phyloP scores from a whole-genome alignment of 2,329 filamentous ascomycete genomes.

The Magnaporthales sp. region DNA sequence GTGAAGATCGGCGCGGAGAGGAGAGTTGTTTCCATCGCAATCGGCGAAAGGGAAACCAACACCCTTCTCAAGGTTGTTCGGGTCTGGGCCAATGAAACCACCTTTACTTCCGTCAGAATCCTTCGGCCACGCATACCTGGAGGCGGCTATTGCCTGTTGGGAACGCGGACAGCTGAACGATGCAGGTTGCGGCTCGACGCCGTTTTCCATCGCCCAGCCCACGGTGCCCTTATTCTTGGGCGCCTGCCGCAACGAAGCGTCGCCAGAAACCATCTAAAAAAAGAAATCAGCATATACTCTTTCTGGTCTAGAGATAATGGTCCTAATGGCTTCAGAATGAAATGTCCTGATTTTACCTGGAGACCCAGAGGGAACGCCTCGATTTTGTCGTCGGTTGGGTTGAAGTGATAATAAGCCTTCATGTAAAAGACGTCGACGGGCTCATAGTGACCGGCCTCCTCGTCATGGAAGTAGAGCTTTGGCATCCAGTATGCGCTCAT shows the following conservation, averaged over 20 bases:
- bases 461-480: conserved; percentile 57
- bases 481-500: conserved; percentile 74
- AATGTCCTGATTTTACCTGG: conserved; percentile 23
- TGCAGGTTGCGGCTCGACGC: conserved; percentile 34
- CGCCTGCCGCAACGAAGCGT: conserved; percentile 47
- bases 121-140: conserved; percentile 30
- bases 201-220: conserved; percentile 28
- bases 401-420: conserved; percentile 71
- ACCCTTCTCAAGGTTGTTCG: conserved; percentile 45
- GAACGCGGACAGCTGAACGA: conserved; percentile 53
- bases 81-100: conserved; percentile 23
- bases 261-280: conserved; percentile 56
- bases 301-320: too few relatives aligned
- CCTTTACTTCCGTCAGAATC: conserved; percentile 40
- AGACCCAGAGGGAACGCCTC: conserved; percentile 62
- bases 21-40: conserved; percentile 55
- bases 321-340: background rate
- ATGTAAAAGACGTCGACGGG: conserved; percentile 62
- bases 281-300: too few relatives aligned
- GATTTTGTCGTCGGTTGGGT: conserved; percentile 55
- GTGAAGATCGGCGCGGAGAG: conserved; percentile 57
- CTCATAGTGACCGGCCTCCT: conserved; percentile 53
- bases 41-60: conserved; percentile 61
- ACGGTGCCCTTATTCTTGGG: conserved; percentile 22
- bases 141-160: conserved; percentile 35